These are phyloP conservation scores for Clavulina sp. DNA, from an alignment of 768 basidiomycete genomes.

Conservation along the genomic window DNA sequence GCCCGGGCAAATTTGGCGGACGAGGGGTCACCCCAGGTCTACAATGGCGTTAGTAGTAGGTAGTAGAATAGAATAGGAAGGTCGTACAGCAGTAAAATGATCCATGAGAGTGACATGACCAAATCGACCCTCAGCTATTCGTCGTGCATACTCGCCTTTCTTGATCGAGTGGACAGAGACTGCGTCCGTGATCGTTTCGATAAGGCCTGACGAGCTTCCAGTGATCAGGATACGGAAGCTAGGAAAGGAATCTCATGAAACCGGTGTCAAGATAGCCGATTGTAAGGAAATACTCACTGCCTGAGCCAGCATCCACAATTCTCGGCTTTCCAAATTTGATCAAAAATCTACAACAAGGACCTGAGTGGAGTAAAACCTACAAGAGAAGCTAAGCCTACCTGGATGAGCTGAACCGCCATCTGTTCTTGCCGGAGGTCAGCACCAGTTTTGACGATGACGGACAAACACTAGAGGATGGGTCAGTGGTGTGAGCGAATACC, in stretches of 20 bases:
- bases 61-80: not conserved
- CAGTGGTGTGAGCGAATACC: not conserved
- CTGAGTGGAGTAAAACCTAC: not conserved
- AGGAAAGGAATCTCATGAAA: not conserved
- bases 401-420: conserved; percentile 86
- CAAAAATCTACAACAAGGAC: conserved; percentile 40
- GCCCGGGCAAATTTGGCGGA: conserved; percentile 80
- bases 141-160: conserved; percentile 90
- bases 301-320: conserved; percentile 84
- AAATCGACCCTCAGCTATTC: conserved; percentile 60
- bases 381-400: conserved; percentile 12
- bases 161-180: conserved; percentile 99
- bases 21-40: conserved; percentile 83
- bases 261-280: not conserved
- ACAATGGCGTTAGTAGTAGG: not conserved
- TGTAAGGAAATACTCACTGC: conserved; percentile 30
- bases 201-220: conserved; percentile 78
- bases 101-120: conserved; percentile 82
- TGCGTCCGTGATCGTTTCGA: conserved; percentile 96
- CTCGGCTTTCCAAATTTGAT: conserved; percentile 89
- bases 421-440: conserved; percentile 95
- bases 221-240: conserved; percentile 96
- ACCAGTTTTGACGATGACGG: conserved; percentile 82
- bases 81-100: conserved; percentile 69
- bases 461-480: conserved; percentile 1